phyloP scores from a whole-genome alignment of 1,284 basidiomycete genomes.

The Heterobasidion occidentale region DNA sequence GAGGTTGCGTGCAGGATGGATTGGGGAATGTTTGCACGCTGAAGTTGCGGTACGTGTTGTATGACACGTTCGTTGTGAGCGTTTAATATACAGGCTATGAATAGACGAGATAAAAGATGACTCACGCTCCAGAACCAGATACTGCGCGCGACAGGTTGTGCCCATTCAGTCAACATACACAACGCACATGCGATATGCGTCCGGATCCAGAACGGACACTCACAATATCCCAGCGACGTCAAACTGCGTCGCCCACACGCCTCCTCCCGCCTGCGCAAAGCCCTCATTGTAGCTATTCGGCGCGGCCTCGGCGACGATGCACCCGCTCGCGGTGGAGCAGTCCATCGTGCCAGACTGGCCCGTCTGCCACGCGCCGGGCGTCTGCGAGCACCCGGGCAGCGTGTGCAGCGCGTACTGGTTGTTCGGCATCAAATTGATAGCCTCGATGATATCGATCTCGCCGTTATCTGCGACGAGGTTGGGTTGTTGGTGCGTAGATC shows the following conservation, averaged over 20 bases:
- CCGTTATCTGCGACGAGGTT: slow-evolving; percentile 31
- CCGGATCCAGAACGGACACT: slow-evolving; percentile 21
- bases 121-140: slow-evolving; percentile 77
- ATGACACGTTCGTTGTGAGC: neutral
- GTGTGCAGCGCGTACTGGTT: slow-evolving; percentile 64
- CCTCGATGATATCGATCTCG: slow-evolving; percentile 46
- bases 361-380: slow-evolving; percentile 17
- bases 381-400: slow-evolving; percentile 23
- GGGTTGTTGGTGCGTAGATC: no score
- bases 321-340: slow-evolving; percentile 50
- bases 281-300: slow-evolving; percentile 49
- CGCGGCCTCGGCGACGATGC: slow-evolving; percentile 51
- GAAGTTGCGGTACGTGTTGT: neutral
- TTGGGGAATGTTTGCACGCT: slow-evolving; percentile 36
- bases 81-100: slow-evolving; percentile 1
- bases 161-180: slow-evolving; percentile 5
- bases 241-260: slow-evolving; percentile 67
- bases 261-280: slow-evolving; percentile 63
- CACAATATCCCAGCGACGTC: slow-evolving; percentile 51
- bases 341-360: slow-evolving; percentile 24
- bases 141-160: slow-evolving; percentile 17
- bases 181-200: slow-evolving; percentile 1
- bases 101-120: slow-evolving; percentile 1
- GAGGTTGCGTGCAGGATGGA: slow-evolving; percentile 29
- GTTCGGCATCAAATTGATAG: slow-evolving; percentile 19